Base-by-base conservation (phyloP, 1,284 basidiomycete species). In the Veloporphyrellus conicus region DNA sequence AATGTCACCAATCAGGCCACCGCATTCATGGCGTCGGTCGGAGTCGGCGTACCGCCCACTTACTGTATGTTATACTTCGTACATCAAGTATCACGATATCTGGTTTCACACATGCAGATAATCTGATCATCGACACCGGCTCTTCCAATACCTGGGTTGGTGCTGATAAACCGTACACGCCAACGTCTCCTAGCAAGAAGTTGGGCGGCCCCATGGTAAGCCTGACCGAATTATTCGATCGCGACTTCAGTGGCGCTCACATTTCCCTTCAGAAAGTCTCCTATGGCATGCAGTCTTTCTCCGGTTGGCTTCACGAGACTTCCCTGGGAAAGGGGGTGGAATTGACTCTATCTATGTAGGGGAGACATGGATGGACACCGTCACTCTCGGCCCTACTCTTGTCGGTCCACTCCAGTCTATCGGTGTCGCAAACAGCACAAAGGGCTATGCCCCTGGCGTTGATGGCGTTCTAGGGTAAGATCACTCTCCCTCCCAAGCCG, bases 71-170 rank as follows among this genome's bases (percentile, higher is more conserved):
- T n/a, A 35, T 32, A 11, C 27, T 20, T 8, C 19, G 27, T 32
- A 3, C 22, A 11, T n/a, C 16, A 3, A 16, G 33, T 34, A 8
- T 34, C 20, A 2, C 14, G 10, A 36, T 11, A 11, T 15, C 15
- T 22, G 11, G 11, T 4, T 11, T 36, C 19, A 22, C n/a, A 15
- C 23, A 18, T 18, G 29, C 38, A 68, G 68, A 59, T 31, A 40
- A 50, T 31, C 50, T 67, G 52, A 50, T 66, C 20, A 57, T 61
- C 40, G 61, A 67, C 47, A 58, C 54, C 15, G 57, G 58, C 9
- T 63, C 61, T 44, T 81, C 81, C 28, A 83, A 82, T 68, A 85
- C 81, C 11, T 86, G 83, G 84, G 68, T 85, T 38, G 82, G 82
- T 25, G 78, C 82, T 22, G 57, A 41, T 16, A 68, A 54, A 22